A percentile compares a stretch with the other conserved stretches of the same genome.
Conservation (phyloP, 2,329 filamentous ascomycete species). For the Claviceps pusilla region DNA sequence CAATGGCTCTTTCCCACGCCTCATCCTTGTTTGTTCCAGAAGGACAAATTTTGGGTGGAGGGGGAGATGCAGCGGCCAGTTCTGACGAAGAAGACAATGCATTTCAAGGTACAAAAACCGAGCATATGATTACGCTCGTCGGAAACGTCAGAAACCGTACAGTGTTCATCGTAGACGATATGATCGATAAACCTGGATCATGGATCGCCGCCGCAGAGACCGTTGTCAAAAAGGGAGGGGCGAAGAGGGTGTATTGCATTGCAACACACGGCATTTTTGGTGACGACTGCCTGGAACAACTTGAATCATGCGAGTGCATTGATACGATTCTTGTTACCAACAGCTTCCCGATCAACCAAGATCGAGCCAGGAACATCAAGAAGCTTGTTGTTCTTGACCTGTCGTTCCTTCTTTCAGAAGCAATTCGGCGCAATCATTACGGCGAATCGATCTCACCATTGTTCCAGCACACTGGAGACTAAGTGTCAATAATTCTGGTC, state of each 20-base stretch:
- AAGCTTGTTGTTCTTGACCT: constrained; percentile 87
- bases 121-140: constrained; percentile 95
- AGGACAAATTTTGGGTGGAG: constrained; percentile 59
- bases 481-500: constrained; percentile 9
- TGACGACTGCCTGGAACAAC: constrained; percentile 72
- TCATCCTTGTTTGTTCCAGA: constrained; percentile 66
- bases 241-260: constrained; percentile 93
- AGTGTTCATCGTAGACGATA: constrained; percentile 93
- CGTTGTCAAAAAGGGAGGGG: constrained; percentile 79
- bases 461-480: constrained; percentile 52
- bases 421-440: constrained; percentile 90
- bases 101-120: constrained; percentile 63
- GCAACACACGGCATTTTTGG: constrained; percentile 93
- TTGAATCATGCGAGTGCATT: constrained; percentile 87
- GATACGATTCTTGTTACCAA: constrained; percentile 91
- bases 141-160: constrained; percentile 79
- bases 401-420: constrained; percentile 75
- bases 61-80: constrained; percentile 64
- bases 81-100: constrained; percentile 89
- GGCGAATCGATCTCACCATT: constrained; percentile 65
- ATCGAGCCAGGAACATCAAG: constrained; percentile 52
- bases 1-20: constrained; percentile 65
- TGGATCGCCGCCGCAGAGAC: constrained; percentile 98
- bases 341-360: constrained; percentile 78
- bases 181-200: constrained; percentile 93